These are phyloP conservation scores for Hypocrella siamensis DNA, from an alignment of 2,329 filamentous ascomycete species.

Conservation along the genomic window DNA sequence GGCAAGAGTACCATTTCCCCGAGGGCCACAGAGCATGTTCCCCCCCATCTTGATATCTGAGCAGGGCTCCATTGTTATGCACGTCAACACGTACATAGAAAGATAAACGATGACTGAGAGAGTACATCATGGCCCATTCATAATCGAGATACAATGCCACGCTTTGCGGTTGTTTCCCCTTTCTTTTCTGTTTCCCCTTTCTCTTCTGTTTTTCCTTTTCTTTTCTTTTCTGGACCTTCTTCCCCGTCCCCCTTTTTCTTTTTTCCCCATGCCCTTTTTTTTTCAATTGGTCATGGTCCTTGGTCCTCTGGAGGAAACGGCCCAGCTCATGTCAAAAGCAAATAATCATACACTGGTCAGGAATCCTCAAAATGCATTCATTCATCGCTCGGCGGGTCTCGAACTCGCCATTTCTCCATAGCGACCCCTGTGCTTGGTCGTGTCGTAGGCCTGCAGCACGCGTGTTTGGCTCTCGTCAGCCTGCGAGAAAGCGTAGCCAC, in stretches of 20 bases:
- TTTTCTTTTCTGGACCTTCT: neutral
- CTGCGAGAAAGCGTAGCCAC: constrained; percentile 95
- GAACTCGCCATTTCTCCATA: constrained; percentile 83
- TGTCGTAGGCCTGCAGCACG: constrained; percentile 94
- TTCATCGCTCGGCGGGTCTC: constrained; percentile 13
- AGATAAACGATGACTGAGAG: too few relatives aligned
- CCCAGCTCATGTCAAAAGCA: too few relatives aligned
- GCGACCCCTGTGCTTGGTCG: constrained; percentile 74
- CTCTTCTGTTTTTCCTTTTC: neutral
- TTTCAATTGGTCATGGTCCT: neutral
- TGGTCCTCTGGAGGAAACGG: neutral
- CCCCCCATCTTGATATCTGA: too few relatives aligned
- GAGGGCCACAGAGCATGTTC: too few relatives aligned
- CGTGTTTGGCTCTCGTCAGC: constrained; percentile 92
- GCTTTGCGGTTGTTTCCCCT: too few relatives aligned
- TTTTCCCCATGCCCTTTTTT: neutral
- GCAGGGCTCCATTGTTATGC: too few relatives aligned
- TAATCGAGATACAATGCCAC: too few relatives aligned
- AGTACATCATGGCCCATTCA: too few relatives aligned
- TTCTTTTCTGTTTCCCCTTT: neutral
- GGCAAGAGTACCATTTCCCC: too few relatives aligned
- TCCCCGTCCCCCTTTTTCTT: neutral
- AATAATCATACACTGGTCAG: neutral
- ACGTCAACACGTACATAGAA: too few relatives aligned
- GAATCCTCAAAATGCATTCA: constrained; percentile 1